phyloP scores from a whole-genome alignment of 140 eudicot genomes.

The Senecio squalidus region DNA sequence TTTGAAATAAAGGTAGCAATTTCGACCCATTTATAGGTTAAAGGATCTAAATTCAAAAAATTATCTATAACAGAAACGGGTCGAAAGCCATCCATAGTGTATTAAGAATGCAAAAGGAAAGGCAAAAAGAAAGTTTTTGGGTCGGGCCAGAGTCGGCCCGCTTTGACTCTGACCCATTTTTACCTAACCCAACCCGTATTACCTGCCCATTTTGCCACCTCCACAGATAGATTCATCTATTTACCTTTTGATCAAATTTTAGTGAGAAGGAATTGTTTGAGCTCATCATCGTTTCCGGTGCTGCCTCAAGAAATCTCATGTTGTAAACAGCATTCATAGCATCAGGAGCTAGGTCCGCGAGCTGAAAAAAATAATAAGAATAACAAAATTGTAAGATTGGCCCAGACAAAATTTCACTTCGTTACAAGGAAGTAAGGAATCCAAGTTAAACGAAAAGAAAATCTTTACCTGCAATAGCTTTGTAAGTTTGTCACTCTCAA shows the following conservation, averaged over 20 bases:
- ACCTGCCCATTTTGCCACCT: no score
- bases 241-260: conserved; percentile 63
- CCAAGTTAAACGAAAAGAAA: background rate
- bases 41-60: no score
- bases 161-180: no score
- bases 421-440: background rate
- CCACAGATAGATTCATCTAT: no score
- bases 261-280: conserved; percentile 36
- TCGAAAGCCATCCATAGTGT: no score
- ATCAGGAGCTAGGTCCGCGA: conserved; percentile 65
- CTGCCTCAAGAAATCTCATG: conserved; percentile 69
- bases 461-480: conserved; percentile 61
- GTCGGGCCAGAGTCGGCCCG: no score
- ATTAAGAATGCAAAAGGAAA: no score
- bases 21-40: no score
- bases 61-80: no score
- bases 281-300: conserved; percentile 50
- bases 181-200: no score
- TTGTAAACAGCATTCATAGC: conserved; percentile 75
- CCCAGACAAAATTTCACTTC: background rate
- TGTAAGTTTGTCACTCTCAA: conserved; percentile 60
- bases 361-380: conserved; percentile 28
- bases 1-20: background rate
- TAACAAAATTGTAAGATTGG: background rate
- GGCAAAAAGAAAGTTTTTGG: no score